Conservation (phyloP, 2,329 filamentous ascomycete genomes). For the Sclerotinia trifoliorum region DNA sequence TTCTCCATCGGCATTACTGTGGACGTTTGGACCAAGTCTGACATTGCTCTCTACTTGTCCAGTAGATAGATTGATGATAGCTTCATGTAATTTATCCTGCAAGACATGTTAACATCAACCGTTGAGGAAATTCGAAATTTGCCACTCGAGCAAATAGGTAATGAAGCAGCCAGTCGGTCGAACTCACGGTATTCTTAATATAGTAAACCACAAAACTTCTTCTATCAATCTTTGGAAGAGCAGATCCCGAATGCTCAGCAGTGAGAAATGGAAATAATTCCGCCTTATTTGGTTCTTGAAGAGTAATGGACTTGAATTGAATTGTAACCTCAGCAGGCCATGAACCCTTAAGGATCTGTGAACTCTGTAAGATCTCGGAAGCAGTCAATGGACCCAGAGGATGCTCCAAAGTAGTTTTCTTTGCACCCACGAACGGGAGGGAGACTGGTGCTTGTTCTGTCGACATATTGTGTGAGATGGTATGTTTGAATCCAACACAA, state of each 20-base stretch:
- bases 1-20: conserved; percentile 58
- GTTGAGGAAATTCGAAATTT: not conserved
- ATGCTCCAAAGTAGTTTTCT: conserved; percentile 43
- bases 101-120: not conserved
- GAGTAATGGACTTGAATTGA: conserved; percentile 62
- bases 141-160: not conserved
- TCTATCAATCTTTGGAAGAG: conserved; percentile 47
- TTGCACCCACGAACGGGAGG: conserved; percentile 33
- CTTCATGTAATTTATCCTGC: conserved; percentile 62
- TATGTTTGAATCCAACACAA: not conserved
- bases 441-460: conserved; percentile 32
- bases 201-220: conserved; percentile 59
- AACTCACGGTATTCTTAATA: conserved; percentile 56
- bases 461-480: not conserved
- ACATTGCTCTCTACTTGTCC: conserved; percentile 55
- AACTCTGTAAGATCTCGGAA: conserved; percentile 54
- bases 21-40: conserved; percentile 57
- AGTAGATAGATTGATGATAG: conserved; percentile 51
- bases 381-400: conserved; percentile 59
- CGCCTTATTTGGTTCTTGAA: conserved; percentile 56
- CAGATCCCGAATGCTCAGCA: conserved; percentile 46
- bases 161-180: not conserved
- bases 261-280: conserved; percentile 52
- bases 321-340: conserved; percentile 57
- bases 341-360: conserved; percentile 49